These are phyloP conservation scores for Penicillium coprophilum DNA, from an alignment of 495 filamentous ascomycete genomes.

Conservation along the genomic window DNA sequence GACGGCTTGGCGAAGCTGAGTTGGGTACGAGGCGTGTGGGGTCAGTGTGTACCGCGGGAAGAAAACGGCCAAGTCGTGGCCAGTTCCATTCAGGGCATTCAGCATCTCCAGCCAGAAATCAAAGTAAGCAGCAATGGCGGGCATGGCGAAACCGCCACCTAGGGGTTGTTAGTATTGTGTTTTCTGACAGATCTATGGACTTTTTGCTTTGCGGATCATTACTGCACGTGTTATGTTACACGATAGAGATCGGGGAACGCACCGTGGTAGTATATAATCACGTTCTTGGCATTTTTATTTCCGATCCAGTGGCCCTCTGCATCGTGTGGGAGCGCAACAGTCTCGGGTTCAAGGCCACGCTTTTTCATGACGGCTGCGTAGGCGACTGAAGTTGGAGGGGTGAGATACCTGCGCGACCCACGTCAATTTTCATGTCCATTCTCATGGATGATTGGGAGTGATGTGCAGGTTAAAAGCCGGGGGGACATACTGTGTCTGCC, in stretches of 20 bases:
- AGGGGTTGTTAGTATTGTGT: not conserved
- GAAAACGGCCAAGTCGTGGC: slow-evolving; percentile 51
- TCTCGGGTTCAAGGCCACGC: slow-evolving; percentile 47
- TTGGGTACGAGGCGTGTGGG: slow-evolving; percentile 54
- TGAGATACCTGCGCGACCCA: slow-evolving; percentile 29
- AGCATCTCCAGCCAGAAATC: slow-evolving; percentile 47
- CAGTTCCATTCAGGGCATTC: slow-evolving; percentile 40
- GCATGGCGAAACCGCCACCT: slow-evolving; percentile 61
- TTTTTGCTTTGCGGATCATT: not conserved
- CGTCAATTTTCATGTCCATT: not conserved
- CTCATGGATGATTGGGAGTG: not conserved
- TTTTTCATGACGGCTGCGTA: slow-evolving; percentile 50
- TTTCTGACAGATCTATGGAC: not conserved
- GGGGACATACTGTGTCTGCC: slow-evolving; percentile 39
- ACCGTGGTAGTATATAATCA: slow-evolving; percentile 63
- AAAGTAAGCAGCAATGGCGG: slow-evolving; percentile 44
- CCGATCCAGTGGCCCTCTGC: slow-evolving; percentile 61
- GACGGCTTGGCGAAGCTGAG: slow-evolving; percentile 56
- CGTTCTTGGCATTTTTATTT: slow-evolving; percentile 52
- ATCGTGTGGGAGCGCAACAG: slow-evolving; percentile 49
- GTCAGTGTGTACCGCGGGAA: slow-evolving; percentile 57
- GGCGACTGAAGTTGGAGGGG: slow-evolving; percentile 38
- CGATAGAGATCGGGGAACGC: slow-evolving; percentile 9
- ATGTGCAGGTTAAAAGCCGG: not conserved
- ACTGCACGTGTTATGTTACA: no score